phyloP scores from a whole-genome alignment of 345 rosid species.

The Acer yangbiense region DNA sequence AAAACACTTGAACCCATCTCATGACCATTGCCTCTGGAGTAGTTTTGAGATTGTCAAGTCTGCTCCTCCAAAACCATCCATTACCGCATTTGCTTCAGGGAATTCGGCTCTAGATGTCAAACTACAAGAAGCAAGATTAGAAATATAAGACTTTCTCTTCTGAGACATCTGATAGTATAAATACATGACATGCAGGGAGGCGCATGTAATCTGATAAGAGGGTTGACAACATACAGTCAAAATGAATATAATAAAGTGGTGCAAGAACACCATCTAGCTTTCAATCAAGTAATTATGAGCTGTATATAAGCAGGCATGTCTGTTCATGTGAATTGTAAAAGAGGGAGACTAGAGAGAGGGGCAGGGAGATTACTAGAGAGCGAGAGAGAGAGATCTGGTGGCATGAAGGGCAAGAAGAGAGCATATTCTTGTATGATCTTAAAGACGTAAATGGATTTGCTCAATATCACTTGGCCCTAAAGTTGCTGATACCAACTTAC shows the following conservation, averaged over 20 bases:
- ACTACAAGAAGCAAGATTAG: constrained; percentile 31
- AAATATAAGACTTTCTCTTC: background rate
- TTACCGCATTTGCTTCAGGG: constrained; percentile 70
- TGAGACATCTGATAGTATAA: background rate
- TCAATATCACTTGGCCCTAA: background rate
- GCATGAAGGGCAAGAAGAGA: background rate
- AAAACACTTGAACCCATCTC: constrained; percentile 24
- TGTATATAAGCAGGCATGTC: no score
- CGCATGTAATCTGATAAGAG: background rate
- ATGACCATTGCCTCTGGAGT: constrained; percentile 40
- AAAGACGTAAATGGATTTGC: background rate
- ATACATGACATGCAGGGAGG: background rate
- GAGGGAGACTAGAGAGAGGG: background rate
- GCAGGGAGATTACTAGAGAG: no score
- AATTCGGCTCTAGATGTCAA: constrained; percentile 83
- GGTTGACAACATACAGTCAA: background rate
- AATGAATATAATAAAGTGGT: background rate
- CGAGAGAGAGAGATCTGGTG: no score
- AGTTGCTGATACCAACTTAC: background rate
- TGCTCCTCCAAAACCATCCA: constrained; percentile 98
- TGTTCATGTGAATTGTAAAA: background rate
- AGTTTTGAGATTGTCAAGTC: constrained; percentile 72
- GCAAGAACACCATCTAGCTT: background rate
- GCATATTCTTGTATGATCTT: background rate
- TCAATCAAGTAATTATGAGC: background rate